Evolutionary conservation across 106 monocot species (phyloP).

Genomic region (Vanilla planifolia): DNA sequence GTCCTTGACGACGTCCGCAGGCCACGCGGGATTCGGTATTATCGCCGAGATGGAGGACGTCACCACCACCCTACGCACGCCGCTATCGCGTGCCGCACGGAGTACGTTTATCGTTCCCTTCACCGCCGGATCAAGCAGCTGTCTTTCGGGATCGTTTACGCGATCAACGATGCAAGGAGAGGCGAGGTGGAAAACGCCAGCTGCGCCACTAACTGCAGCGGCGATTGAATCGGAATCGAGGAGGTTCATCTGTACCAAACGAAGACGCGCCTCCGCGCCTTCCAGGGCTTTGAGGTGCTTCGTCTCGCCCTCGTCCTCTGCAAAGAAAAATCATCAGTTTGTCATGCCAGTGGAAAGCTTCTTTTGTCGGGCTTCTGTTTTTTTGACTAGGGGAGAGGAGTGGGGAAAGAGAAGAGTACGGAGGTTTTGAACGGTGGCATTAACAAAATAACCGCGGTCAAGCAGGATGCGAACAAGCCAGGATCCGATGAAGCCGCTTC

Average conservation of each 20-base stretch:
- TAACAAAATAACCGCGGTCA: conserved; percentile 72
- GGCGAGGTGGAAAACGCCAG: conserved; percentile 64
- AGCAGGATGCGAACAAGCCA: conserved; percentile 64
- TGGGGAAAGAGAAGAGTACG: conserved; percentile 16
- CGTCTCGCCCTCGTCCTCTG: conserved; percentile 68
- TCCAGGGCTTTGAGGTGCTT: conserved; percentile 50
- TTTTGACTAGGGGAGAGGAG: not conserved
- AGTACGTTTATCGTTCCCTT: conserved; percentile 93
- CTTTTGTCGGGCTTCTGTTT: not conserved
- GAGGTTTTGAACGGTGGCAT: conserved; percentile 71
- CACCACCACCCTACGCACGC: conserved; percentile 68
- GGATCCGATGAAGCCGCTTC: conserved; percentile 72
- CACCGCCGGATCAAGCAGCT: conserved; percentile 80
- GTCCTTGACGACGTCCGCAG: conserved; percentile 48
- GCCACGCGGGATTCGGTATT: conserved; percentile 70
- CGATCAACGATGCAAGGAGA: conserved; percentile 61
- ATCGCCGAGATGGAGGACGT: conserved; percentile 87
- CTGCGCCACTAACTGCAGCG: conserved; percentile 35
- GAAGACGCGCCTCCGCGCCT: conserved; percentile 29
- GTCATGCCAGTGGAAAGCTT: not conserved
- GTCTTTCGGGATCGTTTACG: conserved; percentile 61
- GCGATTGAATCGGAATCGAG: conserved; percentile 39
- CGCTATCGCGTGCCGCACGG: conserved; percentile 57
- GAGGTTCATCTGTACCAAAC: conserved; percentile 52
- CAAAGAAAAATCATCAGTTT: not conserved